These are phyloP conservation scores for Adiantum capillusveneris DNA, from an alignment of 75 land plant genomes.

Conservation along the genomic window DNA sequence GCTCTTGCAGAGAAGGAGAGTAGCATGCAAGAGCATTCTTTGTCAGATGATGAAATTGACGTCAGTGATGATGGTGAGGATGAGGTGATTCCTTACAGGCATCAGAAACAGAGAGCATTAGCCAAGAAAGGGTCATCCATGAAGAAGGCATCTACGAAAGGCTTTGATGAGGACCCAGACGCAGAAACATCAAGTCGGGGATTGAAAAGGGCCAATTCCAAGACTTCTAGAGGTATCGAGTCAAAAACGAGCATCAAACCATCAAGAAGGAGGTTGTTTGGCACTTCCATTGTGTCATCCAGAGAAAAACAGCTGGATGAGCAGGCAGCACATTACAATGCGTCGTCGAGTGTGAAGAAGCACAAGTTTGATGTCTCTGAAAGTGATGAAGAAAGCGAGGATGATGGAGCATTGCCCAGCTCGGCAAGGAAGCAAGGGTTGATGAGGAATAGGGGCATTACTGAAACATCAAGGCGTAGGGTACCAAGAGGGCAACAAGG, in stretches of 20 bases:
- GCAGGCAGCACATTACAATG: too few relatives aligned
- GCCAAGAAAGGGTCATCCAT: neutral
- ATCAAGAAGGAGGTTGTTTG: slow-evolving; percentile 4
- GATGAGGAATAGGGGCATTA: too few relatives aligned
- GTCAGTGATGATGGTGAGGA: neutral
- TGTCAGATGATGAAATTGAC: neutral
- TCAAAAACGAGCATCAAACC: neutral
- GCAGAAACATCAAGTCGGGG: neutral
- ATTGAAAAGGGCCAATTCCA: neutral
- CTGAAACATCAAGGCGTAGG: too few relatives aligned
- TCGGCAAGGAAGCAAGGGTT: too few relatives aligned
- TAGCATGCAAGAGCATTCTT: neutral
- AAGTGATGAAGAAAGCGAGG: too few relatives aligned
- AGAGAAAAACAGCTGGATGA: too few relatives aligned
- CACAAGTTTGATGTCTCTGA: too few relatives aligned
- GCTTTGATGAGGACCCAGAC: neutral
- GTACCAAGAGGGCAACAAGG: too few relatives aligned
- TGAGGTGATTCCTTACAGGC: neutral
- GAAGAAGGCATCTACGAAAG: neutral
- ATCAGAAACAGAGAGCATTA: neutral
- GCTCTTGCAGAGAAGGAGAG: neutral
- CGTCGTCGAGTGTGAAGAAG: too few relatives aligned
- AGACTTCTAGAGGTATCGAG: neutral
- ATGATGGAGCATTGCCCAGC: too few relatives aligned
- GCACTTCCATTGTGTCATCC: neutral